Conservation (phyloP, 2,329 filamentous ascomycete genomes). For the Pleurostoma richardsiae region DNA sequence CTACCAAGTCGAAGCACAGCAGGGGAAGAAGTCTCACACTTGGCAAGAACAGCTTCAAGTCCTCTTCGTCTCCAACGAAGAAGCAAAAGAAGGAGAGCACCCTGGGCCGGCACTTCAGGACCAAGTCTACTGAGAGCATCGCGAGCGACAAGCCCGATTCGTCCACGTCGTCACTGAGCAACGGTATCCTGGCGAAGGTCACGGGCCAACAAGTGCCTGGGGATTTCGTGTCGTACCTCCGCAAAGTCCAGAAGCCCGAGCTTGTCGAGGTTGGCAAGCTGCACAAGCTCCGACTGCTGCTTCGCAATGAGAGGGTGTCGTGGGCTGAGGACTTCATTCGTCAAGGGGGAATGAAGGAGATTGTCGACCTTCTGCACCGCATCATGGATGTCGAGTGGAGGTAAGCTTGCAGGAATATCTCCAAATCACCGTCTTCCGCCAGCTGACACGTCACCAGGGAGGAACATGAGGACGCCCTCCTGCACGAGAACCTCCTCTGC, state of each 20-base stretch:
- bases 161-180: conserved; percentile 49
- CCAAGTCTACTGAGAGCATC: conserved; percentile 68
- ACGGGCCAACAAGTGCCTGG: conserved; percentile 70
- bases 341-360: conserved; percentile 87
- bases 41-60: conserved; percentile 53
- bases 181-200: conserved; percentile 59
- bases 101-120: conserved; percentile 59
- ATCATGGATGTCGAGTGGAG: conserved; percentile 97
- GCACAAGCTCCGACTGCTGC: conserved; percentile 82
- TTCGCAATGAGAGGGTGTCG: conserved; percentile 90
- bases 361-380: conserved; percentile 80
- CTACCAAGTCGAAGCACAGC: conserved; percentile 48
- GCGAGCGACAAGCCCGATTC: conserved; percentile 54
- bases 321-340: conserved; percentile 94
- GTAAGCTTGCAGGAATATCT: conserved; percentile 38
- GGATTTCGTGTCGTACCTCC: conserved; percentile 83
- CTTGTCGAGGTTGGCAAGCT: conserved; percentile 89
- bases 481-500: conserved; percentile 89
- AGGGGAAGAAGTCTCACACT: conserved; percentile 77
- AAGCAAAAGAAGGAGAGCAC: conserved; percentile 65
- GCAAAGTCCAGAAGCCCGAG: conserved; percentile 75
- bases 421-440: conserved; percentile 1
- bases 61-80: conserved; percentile 67
- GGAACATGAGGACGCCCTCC: conserved; percentile 88
- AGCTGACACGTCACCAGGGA: conserved; percentile 51